Base-by-base conservation (phyloP, 2,329 filamentous ascomycete species). In the Aurifilum marmelostoma region DNA sequence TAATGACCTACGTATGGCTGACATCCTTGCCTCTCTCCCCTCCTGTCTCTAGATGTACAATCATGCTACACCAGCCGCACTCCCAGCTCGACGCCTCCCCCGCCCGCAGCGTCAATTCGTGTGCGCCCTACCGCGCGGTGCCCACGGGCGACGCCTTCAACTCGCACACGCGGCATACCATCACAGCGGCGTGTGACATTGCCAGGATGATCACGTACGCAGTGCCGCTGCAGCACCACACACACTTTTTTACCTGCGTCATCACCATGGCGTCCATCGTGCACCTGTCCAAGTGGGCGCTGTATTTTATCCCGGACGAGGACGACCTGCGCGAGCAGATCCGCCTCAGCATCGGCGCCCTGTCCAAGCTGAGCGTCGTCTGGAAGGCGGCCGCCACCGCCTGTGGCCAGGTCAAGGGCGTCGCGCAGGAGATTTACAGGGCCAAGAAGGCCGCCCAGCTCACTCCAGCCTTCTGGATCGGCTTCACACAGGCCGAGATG, bases 181-280 rank as follows among this genome's bases (percentile, higher is more conserved):
- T 97, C 69, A 87, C 89, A 39, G 91, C 92, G 0, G 93, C 94
- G 0, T 90, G 90, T 73, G 90, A 92, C 66, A 91, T 97, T 71
- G 91, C 91, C 70, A 87, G 88, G 73, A 84, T 94, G 73, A 88
- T 93, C 63, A 91, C 91, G 0, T 87, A 97, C 60, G 91, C 92
- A 0, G 88, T 90, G 5, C 86, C 89, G 0, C 82, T 95, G 1
- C 84, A 90, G 5, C 88, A 88, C 41, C 93, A 97, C 79, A 94
- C 89, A 0, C 92, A 93, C 69, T 94, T 95, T 79, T 94, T 96
- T 80, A 92, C 91, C 43, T 96, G 92, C 76, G 90, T 92, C 52
- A 83, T 96, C 63, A 92, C 92, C 1, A 83, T 95, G 66, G 91
- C 91, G 24, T 92, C 92, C 8, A 91, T 94, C 73, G 91, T 95